A percentile compares a stretch with the other conserved stretches of the same genome.
Evolutionary conservation across 2,329 filamentous ascomycete genomes (phyloP).

Genomic region (Thermoascus crustaceus): DNA sequence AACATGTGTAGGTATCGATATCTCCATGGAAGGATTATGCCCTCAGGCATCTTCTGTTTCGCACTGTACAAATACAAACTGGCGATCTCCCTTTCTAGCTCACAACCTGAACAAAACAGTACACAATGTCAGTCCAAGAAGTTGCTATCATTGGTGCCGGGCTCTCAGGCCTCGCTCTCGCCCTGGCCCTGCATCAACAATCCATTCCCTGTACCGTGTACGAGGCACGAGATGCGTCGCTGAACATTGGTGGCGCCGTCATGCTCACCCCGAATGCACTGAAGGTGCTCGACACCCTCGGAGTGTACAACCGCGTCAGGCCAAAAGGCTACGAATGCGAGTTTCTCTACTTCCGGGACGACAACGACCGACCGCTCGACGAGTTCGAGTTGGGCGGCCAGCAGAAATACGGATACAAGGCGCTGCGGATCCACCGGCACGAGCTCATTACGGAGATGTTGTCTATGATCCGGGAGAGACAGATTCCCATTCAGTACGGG

Average conservation of each 20-base stretch:
- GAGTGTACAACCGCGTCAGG: slow-evolving; percentile 40
- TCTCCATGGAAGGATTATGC: too few relatives aligned
- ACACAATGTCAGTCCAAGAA: too few relatives aligned
- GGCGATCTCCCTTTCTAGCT: too few relatives aligned
- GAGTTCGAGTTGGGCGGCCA: not conserved
- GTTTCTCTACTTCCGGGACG: slow-evolving; percentile 34
- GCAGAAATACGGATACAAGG: not conserved
- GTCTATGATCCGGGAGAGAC: slow-evolving; percentile 3
- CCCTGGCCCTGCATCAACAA: slow-evolving; percentile 46
- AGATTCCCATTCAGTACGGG: slow-evolving; percentile 39
- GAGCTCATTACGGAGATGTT: slow-evolving; percentile 1
- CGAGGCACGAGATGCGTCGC: slow-evolving; percentile 39
- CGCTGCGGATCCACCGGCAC: not conserved
- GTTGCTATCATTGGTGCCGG: slow-evolving; percentile 44
- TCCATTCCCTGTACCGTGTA: slow-evolving; percentile 46
- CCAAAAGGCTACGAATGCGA: slow-evolving; percentile 46
- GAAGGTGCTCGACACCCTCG: slow-evolving; percentile 44
- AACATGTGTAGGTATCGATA: too few relatives aligned
- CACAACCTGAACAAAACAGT: too few relatives aligned
- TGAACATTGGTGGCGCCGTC: slow-evolving; percentile 47
- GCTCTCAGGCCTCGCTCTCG: slow-evolving; percentile 46
- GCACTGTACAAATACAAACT: too few relatives aligned
- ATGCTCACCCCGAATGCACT: slow-evolving; percentile 55
- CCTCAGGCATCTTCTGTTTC: too few relatives aligned
- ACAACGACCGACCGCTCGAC: not conserved